Conservation (phyloP, 306 rosid genomes). For the Ormosia semicastrata region DNA sequence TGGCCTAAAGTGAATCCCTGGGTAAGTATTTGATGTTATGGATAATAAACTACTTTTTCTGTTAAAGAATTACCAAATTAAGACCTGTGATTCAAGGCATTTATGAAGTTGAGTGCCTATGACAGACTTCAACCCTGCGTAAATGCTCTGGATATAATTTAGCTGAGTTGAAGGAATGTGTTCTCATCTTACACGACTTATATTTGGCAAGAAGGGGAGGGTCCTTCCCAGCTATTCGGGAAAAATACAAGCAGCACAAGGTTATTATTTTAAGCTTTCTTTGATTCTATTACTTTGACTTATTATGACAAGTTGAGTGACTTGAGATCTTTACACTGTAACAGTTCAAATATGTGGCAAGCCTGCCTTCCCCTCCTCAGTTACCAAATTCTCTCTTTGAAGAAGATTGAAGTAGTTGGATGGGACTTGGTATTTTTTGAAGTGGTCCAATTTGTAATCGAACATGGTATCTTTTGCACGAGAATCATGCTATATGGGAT, state of each 20-base stretch:
- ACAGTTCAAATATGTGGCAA: constrained; percentile 77
- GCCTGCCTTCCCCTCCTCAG: constrained; percentile 62
- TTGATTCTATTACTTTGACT: not conserved
- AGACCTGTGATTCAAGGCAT: not conserved
- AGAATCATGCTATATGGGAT: not conserved
- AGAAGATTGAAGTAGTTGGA: not conserved
- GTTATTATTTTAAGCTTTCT: constrained; percentile 25
- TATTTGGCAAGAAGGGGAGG: constrained; percentile 66
- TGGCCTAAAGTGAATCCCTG: constrained; percentile 62
- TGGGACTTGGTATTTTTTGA: not conserved
- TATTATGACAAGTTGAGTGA: not conserved
- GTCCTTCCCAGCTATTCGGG: constrained; percentile 49
- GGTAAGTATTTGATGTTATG: constrained; percentile 46
- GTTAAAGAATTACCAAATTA: not conserved
- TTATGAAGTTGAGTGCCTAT: not conserved
- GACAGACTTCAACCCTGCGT: constrained; percentile 48
- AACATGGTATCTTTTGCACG: not conserved
- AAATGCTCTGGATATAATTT: constrained; percentile 50
- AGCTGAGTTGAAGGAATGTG: constrained; percentile 58
- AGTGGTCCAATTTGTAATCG: not conserved
- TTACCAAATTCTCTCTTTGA: constrained; percentile 50
- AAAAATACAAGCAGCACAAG: constrained; percentile 76
- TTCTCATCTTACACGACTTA: constrained; percentile 57
- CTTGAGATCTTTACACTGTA: not conserved
- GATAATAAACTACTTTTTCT: not conserved